Percentiles rank a stretch among this genome's conserved stretches.
Evolutionary conservation across 176 grass and related monocot genomes (phyloP).

Genomic region (Musa beccarii): DNA sequence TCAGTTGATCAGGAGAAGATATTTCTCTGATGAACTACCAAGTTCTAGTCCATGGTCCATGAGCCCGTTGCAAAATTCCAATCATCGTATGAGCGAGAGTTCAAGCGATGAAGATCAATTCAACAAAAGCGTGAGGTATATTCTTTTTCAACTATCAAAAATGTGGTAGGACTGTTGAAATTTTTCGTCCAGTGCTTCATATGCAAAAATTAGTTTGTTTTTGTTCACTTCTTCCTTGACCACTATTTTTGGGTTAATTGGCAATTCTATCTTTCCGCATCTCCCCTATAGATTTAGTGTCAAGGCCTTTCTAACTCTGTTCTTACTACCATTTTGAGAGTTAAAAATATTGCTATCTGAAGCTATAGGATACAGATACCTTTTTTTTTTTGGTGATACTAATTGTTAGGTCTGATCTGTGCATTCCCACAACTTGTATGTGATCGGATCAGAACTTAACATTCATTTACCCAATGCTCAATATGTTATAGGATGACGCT

Average conservation of each 20-base stretch:
- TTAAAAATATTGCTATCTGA: too few species aligned
- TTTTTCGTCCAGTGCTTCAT: too few species aligned
- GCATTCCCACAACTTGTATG: too few species aligned
- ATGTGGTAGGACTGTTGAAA: too few species aligned
- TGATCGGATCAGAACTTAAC: too few species aligned
- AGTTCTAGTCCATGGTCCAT: constrained; percentile 57
- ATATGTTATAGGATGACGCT: too few species aligned
- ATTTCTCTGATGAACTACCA: constrained; percentile 84
- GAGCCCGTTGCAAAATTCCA: constrained; percentile 36
- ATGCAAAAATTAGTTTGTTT: too few species aligned
- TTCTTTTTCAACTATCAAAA: not conserved
- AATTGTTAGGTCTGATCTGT: too few species aligned
- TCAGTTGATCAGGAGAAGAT: constrained; percentile 97
- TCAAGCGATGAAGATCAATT: constrained; percentile 66
- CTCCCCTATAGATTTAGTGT: not conserved
- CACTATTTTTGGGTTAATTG: not conserved
- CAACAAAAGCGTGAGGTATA: constrained; percentile 51
- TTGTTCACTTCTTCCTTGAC: not conserved
- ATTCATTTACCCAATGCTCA: too few species aligned
- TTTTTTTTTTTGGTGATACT: too few species aligned
- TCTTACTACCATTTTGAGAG: not conserved
- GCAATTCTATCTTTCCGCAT: not conserved
- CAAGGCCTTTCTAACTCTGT: not conserved
- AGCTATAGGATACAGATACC: too few species aligned
- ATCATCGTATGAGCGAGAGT: constrained; percentile 40